phyloP scores from a whole-genome alignment of 768 basidiomycete genomes.

The Amyloporia xantha region DNA sequence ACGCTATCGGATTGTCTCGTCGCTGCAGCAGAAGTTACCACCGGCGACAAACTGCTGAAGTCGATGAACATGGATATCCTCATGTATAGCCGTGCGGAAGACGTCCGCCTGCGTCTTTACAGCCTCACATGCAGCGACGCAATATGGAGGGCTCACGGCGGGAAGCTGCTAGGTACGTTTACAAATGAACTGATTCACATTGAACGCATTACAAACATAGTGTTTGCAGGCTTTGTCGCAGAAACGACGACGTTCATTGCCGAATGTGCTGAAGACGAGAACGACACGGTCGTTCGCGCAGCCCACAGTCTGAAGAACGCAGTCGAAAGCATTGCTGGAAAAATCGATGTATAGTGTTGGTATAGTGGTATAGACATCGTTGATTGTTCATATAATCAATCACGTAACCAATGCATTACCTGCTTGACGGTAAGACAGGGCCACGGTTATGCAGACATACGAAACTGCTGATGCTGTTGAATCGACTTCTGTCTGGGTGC shows the following conservation, averaged over 20 bases:
- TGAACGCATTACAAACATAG: neutral
- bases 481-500: no score
- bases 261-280: constrained; percentile 85
- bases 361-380: no score
- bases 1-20: constrained; percentile 45
- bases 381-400: neutral
- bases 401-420: neutral
- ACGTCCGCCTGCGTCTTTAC: constrained; percentile 56
- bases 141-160: constrained; percentile 75
- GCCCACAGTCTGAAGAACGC: constrained; percentile 62
- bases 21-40: constrained; percentile 48
- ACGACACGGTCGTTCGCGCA: constrained; percentile 71
- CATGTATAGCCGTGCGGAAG: constrained; percentile 87
- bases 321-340: constrained; percentile 68
- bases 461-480: no score
- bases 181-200: neutral
- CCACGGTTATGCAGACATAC: no score
- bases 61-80: constrained; percentile 75
- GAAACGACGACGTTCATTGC: constrained; percentile 85
- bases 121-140: constrained; percentile 62
- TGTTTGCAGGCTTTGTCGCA: constrained; percentile 54
- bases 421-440: no score
- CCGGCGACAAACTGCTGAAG: constrained; percentile 62
- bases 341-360: constrained; percentile 29
- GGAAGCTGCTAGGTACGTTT: constrained; percentile 62